A percentile compares a stretch with the other conserved stretches of the same genome.
Evolutionary conservation across 2,329 filamentous ascomycete genomes (phyloP).

Genomic region (Cryphonectria naterciae): DNA sequence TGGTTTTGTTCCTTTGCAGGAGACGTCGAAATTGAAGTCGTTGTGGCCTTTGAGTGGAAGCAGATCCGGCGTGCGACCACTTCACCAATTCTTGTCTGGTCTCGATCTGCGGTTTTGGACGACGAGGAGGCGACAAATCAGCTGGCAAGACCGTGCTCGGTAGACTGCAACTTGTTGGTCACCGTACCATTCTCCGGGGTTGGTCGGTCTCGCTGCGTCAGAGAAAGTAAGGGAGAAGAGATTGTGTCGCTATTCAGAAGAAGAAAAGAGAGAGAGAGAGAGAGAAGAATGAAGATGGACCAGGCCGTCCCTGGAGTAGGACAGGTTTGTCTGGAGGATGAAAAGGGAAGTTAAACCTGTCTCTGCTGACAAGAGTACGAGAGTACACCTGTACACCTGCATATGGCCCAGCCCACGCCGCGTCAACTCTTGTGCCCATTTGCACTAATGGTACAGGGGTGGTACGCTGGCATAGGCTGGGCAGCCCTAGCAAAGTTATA

Average conservation of each 20-base stretch:
- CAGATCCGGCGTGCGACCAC: conserved; percentile 18
- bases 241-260: not conserved
- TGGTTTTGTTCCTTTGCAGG: not conserved
- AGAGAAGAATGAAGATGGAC: not conserved
- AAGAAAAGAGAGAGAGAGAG: not conserved
- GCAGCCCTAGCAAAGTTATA: not conserved
- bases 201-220: not conserved
- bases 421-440: conserved; percentile 8
- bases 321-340: conserved; percentile 4
- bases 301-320: conserved; percentile 2
- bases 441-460: conserved; percentile 5
- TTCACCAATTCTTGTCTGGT: not conserved
- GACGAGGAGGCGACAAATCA: not conserved
- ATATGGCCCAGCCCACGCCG: conserved; percentile 12
- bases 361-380: conserved; percentile 7
- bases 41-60: not conserved
- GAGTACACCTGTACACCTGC: conserved; percentile 6
- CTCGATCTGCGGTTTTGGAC: not conserved
- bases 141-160: conserved; percentile 8
- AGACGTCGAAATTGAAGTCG: not conserved
- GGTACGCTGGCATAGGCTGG: too few relatives aligned
- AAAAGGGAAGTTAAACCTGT: conserved; percentile 11
- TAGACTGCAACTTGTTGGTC: conserved; percentile 8
- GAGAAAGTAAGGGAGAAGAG: not conserved
- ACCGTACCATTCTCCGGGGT: conserved; percentile 17